Evolutionary conservation across 805 yeast species (phyloP).

Genomic region (Blastobotrys parvus): DNA sequence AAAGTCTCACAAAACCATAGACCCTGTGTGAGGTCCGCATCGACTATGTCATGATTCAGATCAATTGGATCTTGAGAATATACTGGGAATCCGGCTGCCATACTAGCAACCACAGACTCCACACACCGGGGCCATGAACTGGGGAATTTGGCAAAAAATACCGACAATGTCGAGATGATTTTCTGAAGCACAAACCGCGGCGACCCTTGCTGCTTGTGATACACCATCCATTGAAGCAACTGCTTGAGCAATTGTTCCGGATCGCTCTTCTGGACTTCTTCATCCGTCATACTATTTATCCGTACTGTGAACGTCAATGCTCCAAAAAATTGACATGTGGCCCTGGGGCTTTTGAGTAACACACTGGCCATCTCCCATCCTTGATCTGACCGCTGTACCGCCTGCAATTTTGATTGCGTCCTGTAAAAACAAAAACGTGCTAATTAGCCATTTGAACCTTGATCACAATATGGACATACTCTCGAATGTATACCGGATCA

Average conservation of each 20-base stretch:
- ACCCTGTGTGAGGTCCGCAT: conserved; percentile 3
- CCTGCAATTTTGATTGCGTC: conserved; percentile 50
- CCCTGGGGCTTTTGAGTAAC: conserved; percentile 32
- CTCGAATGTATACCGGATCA: conserved; percentile 4
- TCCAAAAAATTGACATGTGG: conserved; percentile 56
- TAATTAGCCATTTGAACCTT: background rate
- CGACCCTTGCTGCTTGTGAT: conserved; percentile 1
- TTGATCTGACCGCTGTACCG: conserved; percentile 44
- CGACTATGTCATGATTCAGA: background rate
- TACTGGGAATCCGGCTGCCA: conserved; percentile 3
- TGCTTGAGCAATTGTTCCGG: conserved; percentile 10
- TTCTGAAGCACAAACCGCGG: conserved; percentile 45
- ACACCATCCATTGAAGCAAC: conserved; percentile 18
- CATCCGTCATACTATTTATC: conserved; percentile 29
- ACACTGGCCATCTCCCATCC: conserved; percentile 53
- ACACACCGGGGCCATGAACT: conserved; percentile 33
- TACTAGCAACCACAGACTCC: conserved; percentile 11
- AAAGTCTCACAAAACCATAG: conserved; percentile 21
- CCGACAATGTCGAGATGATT: conserved; percentile 45
- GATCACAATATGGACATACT: conserved; percentile 1
- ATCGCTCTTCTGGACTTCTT: conserved; percentile 5
- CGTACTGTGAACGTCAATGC: conserved; percentile 70
- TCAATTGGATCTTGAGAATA: background rate
- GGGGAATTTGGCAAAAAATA: conserved; percentile 37
- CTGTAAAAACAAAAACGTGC: conserved; percentile 4